Conservation (phyloP, 1,139 yeast species). For the Torulaspora globosa region DNA sequence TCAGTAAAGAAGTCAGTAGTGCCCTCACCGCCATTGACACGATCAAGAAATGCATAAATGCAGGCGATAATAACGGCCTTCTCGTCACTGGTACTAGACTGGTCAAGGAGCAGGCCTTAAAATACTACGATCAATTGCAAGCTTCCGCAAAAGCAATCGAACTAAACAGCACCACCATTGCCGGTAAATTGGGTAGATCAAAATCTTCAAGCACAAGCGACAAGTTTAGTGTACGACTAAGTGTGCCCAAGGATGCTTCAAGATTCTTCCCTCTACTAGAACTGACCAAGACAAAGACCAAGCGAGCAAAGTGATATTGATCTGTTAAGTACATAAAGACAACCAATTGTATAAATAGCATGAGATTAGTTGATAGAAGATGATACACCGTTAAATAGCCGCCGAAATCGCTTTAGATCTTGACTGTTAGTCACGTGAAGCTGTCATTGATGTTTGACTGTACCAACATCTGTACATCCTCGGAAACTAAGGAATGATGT, state of each 20-base stretch:
- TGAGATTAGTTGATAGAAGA: constrained; percentile 2
- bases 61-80: constrained; percentile 22
- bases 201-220: not conserved
- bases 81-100: constrained; percentile 30
- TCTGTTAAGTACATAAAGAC: not conserved
- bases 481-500: not conserved
- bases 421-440: not conserved
- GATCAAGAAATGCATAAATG: constrained; percentile 24
- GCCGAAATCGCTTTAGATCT: not conserved
- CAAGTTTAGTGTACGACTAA: constrained; percentile 16
- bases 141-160: constrained; percentile 17
- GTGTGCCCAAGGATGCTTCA: constrained; percentile 17
- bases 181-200: constrained; percentile 11
- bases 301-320: not conserved
- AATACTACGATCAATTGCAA: constrained; percentile 30
- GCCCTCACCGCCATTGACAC: constrained; percentile 21
- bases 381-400: not conserved
- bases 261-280: constrained; percentile 26
- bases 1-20: constrained; percentile 20
- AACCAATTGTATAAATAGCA: constrained; percentile 1
- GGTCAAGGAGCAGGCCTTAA: constrained; percentile 30
- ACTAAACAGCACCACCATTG: constrained; percentile 15
- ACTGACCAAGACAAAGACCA: constrained; percentile 1
- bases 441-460: not conserved
- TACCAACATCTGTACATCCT: constrained; percentile 5